Percentiles rank a stretch among this genome's conserved stretches.
Evolutionary conservation across 495 filamentous ascomycete species (phyloP).

Genomic region (Aspergillus mulundensis): DNA sequence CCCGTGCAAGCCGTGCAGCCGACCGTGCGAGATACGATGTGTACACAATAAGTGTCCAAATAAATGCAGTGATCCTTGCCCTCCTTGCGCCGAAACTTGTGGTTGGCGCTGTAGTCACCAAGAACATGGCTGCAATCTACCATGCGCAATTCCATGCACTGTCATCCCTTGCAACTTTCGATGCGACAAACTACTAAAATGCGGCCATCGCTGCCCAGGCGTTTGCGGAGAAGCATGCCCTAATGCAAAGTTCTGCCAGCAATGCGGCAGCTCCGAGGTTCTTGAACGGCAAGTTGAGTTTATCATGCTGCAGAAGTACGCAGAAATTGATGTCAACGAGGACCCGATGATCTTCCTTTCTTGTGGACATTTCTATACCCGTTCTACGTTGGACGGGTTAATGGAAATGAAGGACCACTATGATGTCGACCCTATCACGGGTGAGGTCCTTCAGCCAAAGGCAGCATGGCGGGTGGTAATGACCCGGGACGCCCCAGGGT

Average conservation of each 20-base stretch:
- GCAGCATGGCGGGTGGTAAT: too few relatives aligned
- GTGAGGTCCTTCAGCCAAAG: too few relatives aligned
- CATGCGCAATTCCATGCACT: conserved; percentile 59
- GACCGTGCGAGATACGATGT: conserved; percentile 59
- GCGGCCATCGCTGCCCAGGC: conserved; percentile 66
- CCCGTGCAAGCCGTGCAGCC: too few relatives aligned
- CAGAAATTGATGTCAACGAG: conserved; percentile 53
- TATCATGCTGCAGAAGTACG: conserved; percentile 54
- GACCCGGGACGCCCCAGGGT: too few relatives aligned
- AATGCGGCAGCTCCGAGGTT: conserved; percentile 41
- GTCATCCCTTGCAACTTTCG: conserved; percentile 62
- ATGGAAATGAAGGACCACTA: too few relatives aligned
- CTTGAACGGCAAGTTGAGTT: conserved; percentile 34
- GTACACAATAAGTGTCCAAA: conserved; percentile 57
- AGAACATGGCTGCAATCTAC: conserved; percentile 54
- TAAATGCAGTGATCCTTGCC: conserved; percentile 59
- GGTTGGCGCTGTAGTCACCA: conserved; percentile 56
- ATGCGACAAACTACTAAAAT: conserved; percentile 53
- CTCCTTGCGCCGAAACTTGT: conserved; percentile 58
- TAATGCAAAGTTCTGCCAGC: conserved; percentile 47
- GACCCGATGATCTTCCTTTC: conserved; percentile 57
- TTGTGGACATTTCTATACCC: conserved; percentile 48
- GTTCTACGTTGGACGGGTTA: conserved; percentile 58
- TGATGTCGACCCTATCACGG: too few relatives aligned
- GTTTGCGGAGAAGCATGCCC: conserved; percentile 67